These are phyloP conservation scores for Lophiostoma macrostomum DNA, from an alignment of 495 filamentous ascomycete genomes.

Conservation along the genomic window DNA sequence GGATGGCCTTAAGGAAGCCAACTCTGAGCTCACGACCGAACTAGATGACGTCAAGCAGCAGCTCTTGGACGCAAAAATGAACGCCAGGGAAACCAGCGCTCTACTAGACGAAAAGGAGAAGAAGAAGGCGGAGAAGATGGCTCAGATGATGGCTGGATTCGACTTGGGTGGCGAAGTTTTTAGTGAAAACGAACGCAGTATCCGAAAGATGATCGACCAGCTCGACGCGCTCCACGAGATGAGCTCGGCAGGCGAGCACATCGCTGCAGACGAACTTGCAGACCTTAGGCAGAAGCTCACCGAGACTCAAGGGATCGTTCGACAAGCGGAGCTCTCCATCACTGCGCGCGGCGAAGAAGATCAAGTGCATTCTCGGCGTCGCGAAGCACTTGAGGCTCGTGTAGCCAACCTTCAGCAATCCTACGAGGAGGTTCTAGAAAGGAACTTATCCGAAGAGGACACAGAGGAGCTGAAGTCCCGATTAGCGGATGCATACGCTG, in stretches of 20 bases:
- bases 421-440: conserved; percentile 75
- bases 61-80: conserved; percentile 91
- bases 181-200: conserved; percentile 81
- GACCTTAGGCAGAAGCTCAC: conserved; percentile 72
- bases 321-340: conserved; percentile 84
- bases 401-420: conserved; percentile 70
- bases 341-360: conserved; percentile 62
- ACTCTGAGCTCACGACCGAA: conserved; percentile 83
- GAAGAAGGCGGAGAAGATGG: conserved; percentile 98
- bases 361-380: conserved; percentile 60
- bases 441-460: conserved; percentile 75
- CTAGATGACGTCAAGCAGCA: conserved; percentile 96
- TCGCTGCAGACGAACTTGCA: conserved; percentile 76
- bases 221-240: conserved; percentile 75
- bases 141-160: conserved; percentile 99
- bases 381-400: conserved; percentile 69
- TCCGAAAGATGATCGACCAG: conserved; percentile 75
- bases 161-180: conserved; percentile 87
- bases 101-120: conserved; percentile 93
- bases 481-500: conserved; percentile 70
- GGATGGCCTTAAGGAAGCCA: conserved; percentile 94
- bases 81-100: conserved; percentile 84
- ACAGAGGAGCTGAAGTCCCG: conserved; percentile 77
- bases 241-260: conserved; percentile 68
- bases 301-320: conserved; percentile 87